Conservation (phyloP, 257 asterid species). For the Fraxinus quadrangulata region DNA sequence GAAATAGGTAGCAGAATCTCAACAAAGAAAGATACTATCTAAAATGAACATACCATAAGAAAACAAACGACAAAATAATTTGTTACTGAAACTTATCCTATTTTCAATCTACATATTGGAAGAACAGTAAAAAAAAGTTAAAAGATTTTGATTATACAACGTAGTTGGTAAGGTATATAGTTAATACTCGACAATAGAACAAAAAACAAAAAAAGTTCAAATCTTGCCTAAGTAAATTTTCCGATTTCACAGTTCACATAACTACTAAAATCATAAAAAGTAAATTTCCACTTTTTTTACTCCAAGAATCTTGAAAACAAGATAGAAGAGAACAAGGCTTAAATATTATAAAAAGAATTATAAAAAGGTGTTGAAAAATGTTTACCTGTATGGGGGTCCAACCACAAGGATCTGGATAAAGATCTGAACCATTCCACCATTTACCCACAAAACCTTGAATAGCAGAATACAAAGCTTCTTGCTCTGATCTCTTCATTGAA, state of each 20-base stretch:
- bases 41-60: conserved; percentile 22
- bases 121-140: conserved; percentile 9
- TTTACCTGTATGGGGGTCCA: conserved; percentile 98
- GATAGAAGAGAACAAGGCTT: conserved; percentile 7
- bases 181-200: too few relatives aligned
- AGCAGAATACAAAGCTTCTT: conserved; percentile 67
- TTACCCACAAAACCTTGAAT: conserved; percentile 91
- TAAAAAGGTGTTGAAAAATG: background rate
- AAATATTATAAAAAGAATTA: background rate
- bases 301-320: conserved; percentile 22
- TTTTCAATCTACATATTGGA: conserved; percentile 15
- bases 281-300: conserved; percentile 23
- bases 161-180: too few relatives aligned
- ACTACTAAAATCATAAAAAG: conserved; percentile 6
- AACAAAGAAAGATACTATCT: conserved; percentile 15
- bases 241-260: background rate
- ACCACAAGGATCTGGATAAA: conserved; percentile 99
- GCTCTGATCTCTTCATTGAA: conserved; percentile 74
- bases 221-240: too few relatives aligned
- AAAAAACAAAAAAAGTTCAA: background rate
- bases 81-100: conserved; percentile 19
- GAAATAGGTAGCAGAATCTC: conserved; percentile 28
- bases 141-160: conserved; percentile 8
- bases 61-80: conserved; percentile 28
- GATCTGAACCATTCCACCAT: conserved; percentile 99